Percentiles rank a stretch among this genome's conserved stretches.
Conservation (phyloP, 2,329 filamentous ascomycete genomes). For the Tolypocladium tropicale region DNA sequence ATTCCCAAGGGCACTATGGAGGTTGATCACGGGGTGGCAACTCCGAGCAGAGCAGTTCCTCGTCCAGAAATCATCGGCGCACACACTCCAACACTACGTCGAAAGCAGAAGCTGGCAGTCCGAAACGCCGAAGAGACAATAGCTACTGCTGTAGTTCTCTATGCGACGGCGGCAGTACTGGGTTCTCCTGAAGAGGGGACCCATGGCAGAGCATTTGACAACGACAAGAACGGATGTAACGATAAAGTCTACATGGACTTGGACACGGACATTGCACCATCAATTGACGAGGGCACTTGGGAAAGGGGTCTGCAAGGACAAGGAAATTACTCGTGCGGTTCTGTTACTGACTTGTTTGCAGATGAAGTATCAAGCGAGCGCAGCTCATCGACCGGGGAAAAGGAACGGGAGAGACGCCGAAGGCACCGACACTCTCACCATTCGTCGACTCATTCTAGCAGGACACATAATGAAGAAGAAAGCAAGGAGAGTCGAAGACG, state of each 20-base stretch:
- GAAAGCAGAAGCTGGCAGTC: constrained; percentile 33
- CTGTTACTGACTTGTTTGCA: constrained; percentile 47
- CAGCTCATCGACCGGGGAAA: constrained; percentile 23
- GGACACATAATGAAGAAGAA: constrained; percentile 21
- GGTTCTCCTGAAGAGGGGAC: constrained; percentile 30
- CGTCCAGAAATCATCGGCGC: constrained; percentile 24
- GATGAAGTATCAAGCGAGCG: constrained; percentile 35
- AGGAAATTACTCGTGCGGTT: constrained; percentile 30
- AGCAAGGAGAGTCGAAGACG: constrained; percentile 18
- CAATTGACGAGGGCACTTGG: constrained; percentile 20
- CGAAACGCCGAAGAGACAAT: constrained; percentile 40
- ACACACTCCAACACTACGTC: constrained; percentile 34
- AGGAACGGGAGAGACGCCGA: constrained; percentile 28
- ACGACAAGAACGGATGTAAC: constrained; percentile 15
- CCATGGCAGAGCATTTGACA: too few relatives aligned
- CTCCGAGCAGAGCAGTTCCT: constrained; percentile 37
- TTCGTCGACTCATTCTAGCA: constrained; percentile 19
- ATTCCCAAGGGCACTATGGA: background rate
- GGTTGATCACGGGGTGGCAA: constrained; percentile 18
- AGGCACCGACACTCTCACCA: constrained; percentile 31
- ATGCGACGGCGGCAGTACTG: constrained; percentile 38
- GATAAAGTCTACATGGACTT: too few relatives aligned
- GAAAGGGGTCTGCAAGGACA: constrained; percentile 22
- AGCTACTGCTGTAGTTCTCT: constrained; percentile 43
- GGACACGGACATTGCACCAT: constrained; percentile 16